Percentiles rank a stretch among this genome's conserved stretches.
These are phyloP conservation scores for Komagataella pastoris DNA, from an alignment of 805 yeast genomes.

Conservation along the genomic window DNA sequence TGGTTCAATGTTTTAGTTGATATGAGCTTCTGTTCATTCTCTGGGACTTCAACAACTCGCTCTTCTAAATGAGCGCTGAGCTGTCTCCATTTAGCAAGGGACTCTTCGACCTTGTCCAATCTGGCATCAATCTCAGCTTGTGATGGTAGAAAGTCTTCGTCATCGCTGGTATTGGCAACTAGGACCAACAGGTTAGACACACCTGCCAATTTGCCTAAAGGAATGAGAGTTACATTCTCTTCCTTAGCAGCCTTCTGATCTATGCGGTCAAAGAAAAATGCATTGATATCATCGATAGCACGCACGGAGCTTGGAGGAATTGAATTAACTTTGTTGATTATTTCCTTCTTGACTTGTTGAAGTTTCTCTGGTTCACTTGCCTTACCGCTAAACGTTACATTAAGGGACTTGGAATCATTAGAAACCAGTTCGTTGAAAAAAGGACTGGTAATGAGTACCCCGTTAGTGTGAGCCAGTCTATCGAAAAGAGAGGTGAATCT, in stretches of 20 bases:
- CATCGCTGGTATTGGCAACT: constrained; percentile 29
- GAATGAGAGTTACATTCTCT: constrained; percentile 41
- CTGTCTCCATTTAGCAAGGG: constrained; percentile 46
- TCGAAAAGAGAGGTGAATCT: constrained; percentile 33
- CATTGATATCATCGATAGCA: constrained; percentile 50
- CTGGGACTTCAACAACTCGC: constrained; percentile 34
- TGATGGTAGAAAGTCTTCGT: constrained; percentile 66
- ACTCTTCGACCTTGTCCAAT: constrained; percentile 37
- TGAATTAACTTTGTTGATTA: constrained; percentile 62
- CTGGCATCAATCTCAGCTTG: constrained; percentile 41
- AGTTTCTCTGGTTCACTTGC: constrained; percentile 9
- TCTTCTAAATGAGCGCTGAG: constrained; percentile 40
- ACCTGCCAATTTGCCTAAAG: constrained; percentile 37
- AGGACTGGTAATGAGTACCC: constrained; percentile 35
- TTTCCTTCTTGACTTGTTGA: constrained; percentile 52
- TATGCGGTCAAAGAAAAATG: constrained; percentile 38
- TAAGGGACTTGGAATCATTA: constrained; percentile 26
- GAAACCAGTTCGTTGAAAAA: constrained; percentile 28
- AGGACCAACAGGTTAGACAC: constrained; percentile 36
- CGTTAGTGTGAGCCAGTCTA: constrained; percentile 24
- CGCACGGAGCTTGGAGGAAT: constrained; percentile 55
- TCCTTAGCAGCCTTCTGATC: constrained; percentile 27
- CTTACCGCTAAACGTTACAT: background rate
- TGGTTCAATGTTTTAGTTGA: background rate
- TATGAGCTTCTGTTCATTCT: constrained; percentile 43